A percentile compares a stretch with the other conserved stretches of the same genome.
Evolutionary conservation across 495 filamentous ascomycete genomes (phyloP).

Genomic region (Chaetomium cochliodes): DNA sequence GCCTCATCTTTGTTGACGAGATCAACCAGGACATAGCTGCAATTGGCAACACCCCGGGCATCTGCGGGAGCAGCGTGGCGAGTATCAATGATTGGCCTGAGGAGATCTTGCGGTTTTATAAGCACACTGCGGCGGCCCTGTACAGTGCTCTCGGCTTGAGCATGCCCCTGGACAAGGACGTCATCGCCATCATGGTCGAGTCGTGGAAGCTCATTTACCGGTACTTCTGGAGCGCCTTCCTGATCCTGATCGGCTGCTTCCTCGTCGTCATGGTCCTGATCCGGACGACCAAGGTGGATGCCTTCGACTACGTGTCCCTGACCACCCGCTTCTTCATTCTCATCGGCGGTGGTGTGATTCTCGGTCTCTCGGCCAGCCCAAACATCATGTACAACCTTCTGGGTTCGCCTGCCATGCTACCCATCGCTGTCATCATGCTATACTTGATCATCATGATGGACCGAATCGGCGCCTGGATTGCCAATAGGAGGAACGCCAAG

Average conservation of each 20-base stretch:
- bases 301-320: conserved; percentile 21
- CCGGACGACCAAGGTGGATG: conserved; percentile 27
- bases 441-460: conserved; percentile 27
- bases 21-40: conserved; percentile 8
- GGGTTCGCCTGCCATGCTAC: conserved; percentile 21
- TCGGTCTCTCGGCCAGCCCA: conserved; percentile 19
- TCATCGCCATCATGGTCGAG: conserved; percentile 24
- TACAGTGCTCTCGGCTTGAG: conserved; percentile 24
- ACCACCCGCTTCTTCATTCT: conserved; percentile 17
- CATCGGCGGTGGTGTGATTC: conserved; percentile 6
- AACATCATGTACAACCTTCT: conserved; percentile 26
- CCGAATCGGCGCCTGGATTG: conserved; percentile 23
- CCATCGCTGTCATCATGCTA: conserved; percentile 18
- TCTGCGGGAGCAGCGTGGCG: conserved; percentile 17
- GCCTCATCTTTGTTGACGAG: conserved; percentile 19
- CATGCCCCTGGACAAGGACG: conserved; percentile 18
- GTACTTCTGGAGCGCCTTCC: conserved; percentile 28
- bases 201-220: conserved; percentile 31
- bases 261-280: conserved; percentile 26
- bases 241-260: conserved; percentile 26
- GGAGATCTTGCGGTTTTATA: background rate
- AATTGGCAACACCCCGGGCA: conserved; percentile 21
- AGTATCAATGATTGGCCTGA: conserved; percentile 14
- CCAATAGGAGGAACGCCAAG: conserved; percentile 24
- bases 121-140: conserved; percentile 17